phyloP scores from a whole-genome alignment of 805 yeast species.

The Ogataea ganodermae region DNA sequence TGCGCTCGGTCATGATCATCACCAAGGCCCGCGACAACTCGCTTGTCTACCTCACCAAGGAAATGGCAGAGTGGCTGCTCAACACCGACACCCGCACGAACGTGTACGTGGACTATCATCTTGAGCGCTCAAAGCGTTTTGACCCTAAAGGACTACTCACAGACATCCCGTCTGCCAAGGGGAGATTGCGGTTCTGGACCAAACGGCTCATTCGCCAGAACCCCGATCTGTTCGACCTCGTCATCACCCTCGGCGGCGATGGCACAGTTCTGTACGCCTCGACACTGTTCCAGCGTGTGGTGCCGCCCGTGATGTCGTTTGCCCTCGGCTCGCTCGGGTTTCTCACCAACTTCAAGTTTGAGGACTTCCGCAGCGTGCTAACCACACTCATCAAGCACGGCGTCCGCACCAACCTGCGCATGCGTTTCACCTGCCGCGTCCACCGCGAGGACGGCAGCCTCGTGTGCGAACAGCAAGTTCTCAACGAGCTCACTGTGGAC shows the following conservation, averaged over 20 bases:
- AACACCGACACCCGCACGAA: constrained; percentile 27
- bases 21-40: constrained; percentile 90
- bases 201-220: constrained; percentile 49
- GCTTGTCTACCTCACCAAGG: constrained; percentile 72
- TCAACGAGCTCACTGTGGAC: constrained; percentile 88
- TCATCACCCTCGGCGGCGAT: constrained; percentile 93
- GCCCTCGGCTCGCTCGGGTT: constrained; percentile 92
- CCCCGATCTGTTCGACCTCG: constrained; percentile 65
- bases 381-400: constrained; percentile 64
- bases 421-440: constrained; percentile 85
- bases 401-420: constrained; percentile 74
- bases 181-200: constrained; percentile 68
- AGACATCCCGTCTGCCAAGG: constrained; percentile 47
- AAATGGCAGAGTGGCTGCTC: constrained; percentile 76
- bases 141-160: constrained; percentile 53
- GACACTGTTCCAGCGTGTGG: constrained; percentile 77
- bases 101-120: constrained; percentile 74
- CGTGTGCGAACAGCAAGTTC: constrained; percentile 69
- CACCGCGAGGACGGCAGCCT: constrained; percentile 54
- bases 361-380: constrained; percentile 63
- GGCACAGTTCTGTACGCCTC: constrained; percentile 93
- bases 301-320: constrained; percentile 91
- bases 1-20: constrained; percentile 72
- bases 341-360: constrained; percentile 81
- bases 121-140: constrained; percentile 64